Conservation (phyloP, 768 basidiomycete genomes). For the Russula griseocarnosa region DNA sequence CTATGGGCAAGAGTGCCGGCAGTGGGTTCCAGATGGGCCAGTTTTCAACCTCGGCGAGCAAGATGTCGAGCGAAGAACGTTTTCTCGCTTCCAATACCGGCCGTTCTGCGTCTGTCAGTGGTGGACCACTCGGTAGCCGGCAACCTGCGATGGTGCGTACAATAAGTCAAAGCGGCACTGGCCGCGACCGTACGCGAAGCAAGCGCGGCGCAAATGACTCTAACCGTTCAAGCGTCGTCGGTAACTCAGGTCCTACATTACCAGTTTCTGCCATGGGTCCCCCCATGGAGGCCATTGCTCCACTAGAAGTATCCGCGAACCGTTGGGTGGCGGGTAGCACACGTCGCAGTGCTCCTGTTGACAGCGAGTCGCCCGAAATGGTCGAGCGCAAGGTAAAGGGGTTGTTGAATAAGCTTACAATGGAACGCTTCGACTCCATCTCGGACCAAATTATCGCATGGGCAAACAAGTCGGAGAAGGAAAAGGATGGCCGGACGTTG, state of each 20-base stretch:
- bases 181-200: constrained; percentile 64
- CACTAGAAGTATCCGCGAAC: constrained; percentile 74
- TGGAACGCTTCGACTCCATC: constrained; percentile 95
- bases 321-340: constrained; percentile 62
- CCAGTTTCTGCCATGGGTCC: constrained; percentile 35
- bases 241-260: constrained; percentile 31
- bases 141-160: constrained; percentile 59
- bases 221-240: constrained; percentile 46
- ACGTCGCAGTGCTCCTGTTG: constrained; percentile 45
- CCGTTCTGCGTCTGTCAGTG: constrained; percentile 57
- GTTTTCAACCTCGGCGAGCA: constrained; percentile 51
- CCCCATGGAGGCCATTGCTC: constrained; percentile 63
- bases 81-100: constrained; percentile 42
- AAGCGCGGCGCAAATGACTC: constrained; percentile 81
- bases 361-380: constrained; percentile 71
- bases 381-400: constrained; percentile 92
- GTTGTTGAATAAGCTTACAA: constrained; percentile 91
- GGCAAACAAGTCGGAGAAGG: constrained; percentile 90
- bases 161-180: constrained; percentile 46
- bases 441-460: constrained; percentile 92
- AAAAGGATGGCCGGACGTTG: constrained; percentile 89
- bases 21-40: constrained; percentile 60
- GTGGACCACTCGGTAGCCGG: constrained; percentile 54
- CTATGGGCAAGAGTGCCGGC: constrained; percentile 36
- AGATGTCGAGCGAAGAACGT: constrained; percentile 69